phyloP scores from a whole-genome alignment of 2,329 filamentous ascomycete species.

The Colletotrichum viniferum region DNA sequence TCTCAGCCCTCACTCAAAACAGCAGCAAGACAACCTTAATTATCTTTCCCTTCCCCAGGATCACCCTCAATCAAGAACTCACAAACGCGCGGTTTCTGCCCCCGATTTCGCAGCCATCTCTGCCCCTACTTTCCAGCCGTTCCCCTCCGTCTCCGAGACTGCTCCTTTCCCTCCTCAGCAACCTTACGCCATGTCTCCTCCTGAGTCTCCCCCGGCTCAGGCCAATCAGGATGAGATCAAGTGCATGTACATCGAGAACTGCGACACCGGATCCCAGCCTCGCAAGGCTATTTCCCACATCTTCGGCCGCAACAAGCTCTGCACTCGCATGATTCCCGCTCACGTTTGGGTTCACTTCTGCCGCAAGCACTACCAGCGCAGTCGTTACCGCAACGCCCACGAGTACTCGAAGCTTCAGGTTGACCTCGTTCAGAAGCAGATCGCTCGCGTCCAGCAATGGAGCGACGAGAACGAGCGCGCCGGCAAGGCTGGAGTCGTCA shows the following conservation, averaged over 20 bases:
- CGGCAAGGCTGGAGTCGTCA: constrained; percentile 48
- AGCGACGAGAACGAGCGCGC: constrained; percentile 50
- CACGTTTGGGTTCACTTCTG: constrained; percentile 78
- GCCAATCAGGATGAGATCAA: constrained; percentile 20
- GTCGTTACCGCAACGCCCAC: constrained; percentile 68
- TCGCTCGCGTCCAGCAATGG: constrained; percentile 68
- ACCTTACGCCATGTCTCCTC: constrained; percentile 21
- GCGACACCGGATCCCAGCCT: constrained; percentile 63
- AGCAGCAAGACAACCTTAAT: constrained; percentile 15
- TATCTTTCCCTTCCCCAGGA: constrained; percentile 23
- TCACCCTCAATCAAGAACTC: constrained; percentile 30
- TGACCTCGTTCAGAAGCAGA: constrained; percentile 65
- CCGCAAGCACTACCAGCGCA: constrained; percentile 82
- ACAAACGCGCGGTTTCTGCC: constrained; percentile 56
- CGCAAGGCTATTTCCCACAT: constrained; percentile 83
- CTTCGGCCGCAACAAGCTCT: constrained; percentile 82
- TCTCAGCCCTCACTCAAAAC: constrained; percentile 18
- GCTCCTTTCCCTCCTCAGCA: constrained; percentile 17
- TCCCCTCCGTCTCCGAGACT: constrained; percentile 22
- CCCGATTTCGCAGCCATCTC: constrained; percentile 45
- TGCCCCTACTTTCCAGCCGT: constrained; percentile 19
- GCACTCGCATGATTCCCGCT: constrained; percentile 72
- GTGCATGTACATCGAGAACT: constrained; percentile 63
- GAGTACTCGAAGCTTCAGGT: constrained; percentile 68
- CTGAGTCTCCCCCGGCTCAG: constrained; percentile 2